phyloP scores from a whole-genome alignment of 352 stramenopile genomes.

The Aphanomyces astaci region DNA sequence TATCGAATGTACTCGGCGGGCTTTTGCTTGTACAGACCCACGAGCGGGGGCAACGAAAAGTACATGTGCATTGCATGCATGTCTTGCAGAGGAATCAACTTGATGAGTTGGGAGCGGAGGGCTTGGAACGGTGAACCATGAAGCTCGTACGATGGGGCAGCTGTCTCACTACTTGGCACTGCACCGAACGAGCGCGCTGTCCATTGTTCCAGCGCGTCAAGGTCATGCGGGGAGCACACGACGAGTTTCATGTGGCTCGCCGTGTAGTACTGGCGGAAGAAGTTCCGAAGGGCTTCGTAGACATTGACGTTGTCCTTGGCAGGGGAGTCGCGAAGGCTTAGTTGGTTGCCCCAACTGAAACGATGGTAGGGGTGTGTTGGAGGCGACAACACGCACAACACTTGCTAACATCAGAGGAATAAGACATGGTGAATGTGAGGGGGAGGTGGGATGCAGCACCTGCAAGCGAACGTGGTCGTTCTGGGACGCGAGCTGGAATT shows the following conservation, averaged over 20 bases:
- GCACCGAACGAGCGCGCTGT: conserved; percentile 33
- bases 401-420: conserved; percentile 30
- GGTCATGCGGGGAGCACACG: conserved; percentile 31
- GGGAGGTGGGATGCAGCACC: not conserved
- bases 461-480: conserved; percentile 39
- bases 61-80: conserved; percentile 37
- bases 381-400: conserved; percentile 30
- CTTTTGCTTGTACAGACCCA: conserved; percentile 30
- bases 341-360: conserved; percentile 59
- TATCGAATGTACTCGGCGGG: conserved; percentile 37
- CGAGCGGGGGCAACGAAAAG: conserved; percentile 30
- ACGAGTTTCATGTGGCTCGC: conserved; percentile 40
- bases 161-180: conserved; percentile 22
- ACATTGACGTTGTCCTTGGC: conserved; percentile 26
- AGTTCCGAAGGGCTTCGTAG: conserved; percentile 30
- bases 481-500: conserved; percentile 41
- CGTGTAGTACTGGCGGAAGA: conserved; percentile 38
- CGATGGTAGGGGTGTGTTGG: conserved; percentile 34
- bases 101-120: conserved; percentile 21
- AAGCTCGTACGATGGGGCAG: not conserved
- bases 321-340: conserved; percentile 31
- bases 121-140: not conserved
- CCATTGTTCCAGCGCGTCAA: conserved; percentile 36
- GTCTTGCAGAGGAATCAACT: conserved; percentile 31
- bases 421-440: too few relatives aligned